Conservation (phyloP, 352 stramenopile species). For the Phytopythium litorale region DNA sequence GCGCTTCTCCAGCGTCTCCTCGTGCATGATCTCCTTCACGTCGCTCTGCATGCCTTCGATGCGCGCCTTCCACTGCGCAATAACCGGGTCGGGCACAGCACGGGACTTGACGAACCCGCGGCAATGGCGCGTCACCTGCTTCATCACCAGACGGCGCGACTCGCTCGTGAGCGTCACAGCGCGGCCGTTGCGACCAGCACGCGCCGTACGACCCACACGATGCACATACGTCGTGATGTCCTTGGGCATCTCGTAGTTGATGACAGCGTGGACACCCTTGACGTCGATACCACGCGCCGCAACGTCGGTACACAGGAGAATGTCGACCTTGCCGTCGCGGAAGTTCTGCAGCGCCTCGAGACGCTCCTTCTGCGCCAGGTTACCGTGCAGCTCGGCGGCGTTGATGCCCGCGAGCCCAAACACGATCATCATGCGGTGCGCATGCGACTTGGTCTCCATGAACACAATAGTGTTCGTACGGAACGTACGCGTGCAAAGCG, state of each 20-base stretch:
- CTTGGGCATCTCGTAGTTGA: conserved; percentile 99
- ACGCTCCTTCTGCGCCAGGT: conserved; percentile 96
- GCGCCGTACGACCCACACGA: conserved; percentile 97
- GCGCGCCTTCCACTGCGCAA: conserved; percentile 81
- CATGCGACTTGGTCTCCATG: conserved; percentile 97
- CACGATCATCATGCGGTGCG: conserved; percentile 97
- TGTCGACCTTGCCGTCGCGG: conserved; percentile 91
- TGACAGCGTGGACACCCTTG: conserved; percentile 95
- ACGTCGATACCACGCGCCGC: conserved; percentile 99
- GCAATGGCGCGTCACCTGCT: conserved; percentile 90
- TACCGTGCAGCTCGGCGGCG: conserved; percentile 97
- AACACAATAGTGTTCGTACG: conserved; percentile 97
- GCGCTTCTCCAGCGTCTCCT: conserved; percentile 88
- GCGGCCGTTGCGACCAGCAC: conserved; percentile 92
- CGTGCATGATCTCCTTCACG: conserved; percentile 77
- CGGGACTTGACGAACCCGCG: conserved; percentile 90
- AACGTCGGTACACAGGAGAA: conserved; percentile 98
- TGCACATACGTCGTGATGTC: conserved; percentile 99
- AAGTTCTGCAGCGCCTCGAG: conserved; percentile 96
- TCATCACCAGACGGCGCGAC: conserved; percentile 90
- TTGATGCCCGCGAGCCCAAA: conserved; percentile 95
- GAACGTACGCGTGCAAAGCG: conserved; percentile 95
- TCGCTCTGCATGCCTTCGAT: conserved; percentile 83
- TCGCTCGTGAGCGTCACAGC: conserved; percentile 90
- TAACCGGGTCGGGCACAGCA: conserved; percentile 84